These are phyloP conservation scores for Cubamyces sp. DNA, from an alignment of 768 basidiomycete genomes.

Conservation along the genomic window DNA sequence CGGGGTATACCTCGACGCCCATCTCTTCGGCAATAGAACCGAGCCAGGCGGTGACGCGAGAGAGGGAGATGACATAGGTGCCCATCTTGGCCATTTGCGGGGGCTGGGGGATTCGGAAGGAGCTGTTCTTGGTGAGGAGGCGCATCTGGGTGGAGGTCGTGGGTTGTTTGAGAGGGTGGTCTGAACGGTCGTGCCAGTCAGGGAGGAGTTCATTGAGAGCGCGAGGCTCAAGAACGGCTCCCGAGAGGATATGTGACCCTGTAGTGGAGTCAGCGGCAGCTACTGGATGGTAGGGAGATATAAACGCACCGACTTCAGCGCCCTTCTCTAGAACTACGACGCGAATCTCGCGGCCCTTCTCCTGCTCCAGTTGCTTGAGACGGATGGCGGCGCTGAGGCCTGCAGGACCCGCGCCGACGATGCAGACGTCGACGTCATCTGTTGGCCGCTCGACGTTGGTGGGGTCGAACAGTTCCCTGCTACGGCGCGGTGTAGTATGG, in stretches of 20 bases:
- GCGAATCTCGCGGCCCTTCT: constrained; percentile 78
- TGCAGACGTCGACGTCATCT: constrained; percentile 95
- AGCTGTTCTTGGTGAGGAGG: constrained; percentile 68
- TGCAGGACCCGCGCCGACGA: constrained; percentile 95
- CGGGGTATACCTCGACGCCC: constrained; percentile 96
- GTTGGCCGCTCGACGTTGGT: constrained; percentile 75
- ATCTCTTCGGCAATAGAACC: constrained; percentile 80
- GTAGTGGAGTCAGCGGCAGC: background rate
- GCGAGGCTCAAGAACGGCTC: constrained; percentile 91
- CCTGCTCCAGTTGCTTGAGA: constrained; percentile 87
- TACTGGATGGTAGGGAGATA: background rate
- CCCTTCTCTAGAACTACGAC: constrained; percentile 98
- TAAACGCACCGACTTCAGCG: constrained; percentile 78
- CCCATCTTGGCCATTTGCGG: constrained; percentile 96
- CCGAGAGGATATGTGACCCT: constrained; percentile 96
- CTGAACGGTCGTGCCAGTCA: constrained; percentile 67
- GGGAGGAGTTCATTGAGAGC: constrained; percentile 92
- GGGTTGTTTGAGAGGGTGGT: constrained; percentile 81
- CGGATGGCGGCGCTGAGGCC: constrained; percentile 96
- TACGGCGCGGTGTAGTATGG: constrained; percentile 33
- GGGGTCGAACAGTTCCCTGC: constrained; percentile 53
- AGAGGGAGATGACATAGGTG: constrained; percentile 92
- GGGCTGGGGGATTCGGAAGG: constrained; percentile 90
- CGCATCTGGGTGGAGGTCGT: constrained; percentile 85
- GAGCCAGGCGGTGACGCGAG: constrained; percentile 88